Evolutionary conservation across 1,139 yeast species (phyloP), one percentile per base, ranked within the genome.

Genomic region (Sugiyamaella grinbergsii): DNA sequence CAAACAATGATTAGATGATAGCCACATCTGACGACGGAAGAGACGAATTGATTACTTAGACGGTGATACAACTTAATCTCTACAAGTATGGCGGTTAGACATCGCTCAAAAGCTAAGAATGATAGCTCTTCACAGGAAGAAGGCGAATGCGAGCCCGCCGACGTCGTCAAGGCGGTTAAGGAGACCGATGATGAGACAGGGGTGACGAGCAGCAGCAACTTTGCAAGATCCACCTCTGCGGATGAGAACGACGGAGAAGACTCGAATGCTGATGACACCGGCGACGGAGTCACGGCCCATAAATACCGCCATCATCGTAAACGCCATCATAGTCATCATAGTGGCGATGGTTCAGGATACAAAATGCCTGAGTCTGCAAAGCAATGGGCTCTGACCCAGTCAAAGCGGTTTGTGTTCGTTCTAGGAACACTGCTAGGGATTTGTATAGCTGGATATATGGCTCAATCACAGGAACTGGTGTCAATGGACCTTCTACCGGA

Each of bases 361-460:
- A 22, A 24, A 28, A 10, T 8, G 5, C 33, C 15, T 11, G 31
- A 31, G 24, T 32, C 39, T 2, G 24, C 46, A 6, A 32, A 23
- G 22, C 46, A 51, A 24, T 56, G 57, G 58, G 37, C 51, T 5
- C 45, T 63, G 45, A 47, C 56, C 4, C 51, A 56, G 23, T 56
- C 62, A 23, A 60, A 58, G 34, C 56, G 69, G 24, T 55, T 76
- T 40, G 65, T 75, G 10, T 78, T 78, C 50, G 37, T 77, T 0
- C 57, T 79, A n/a, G 83, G 96, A 40, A 82, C 94, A 0, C 44
- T 87, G 1, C 60, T 88, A 15, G 97, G 97, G 6, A 71, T 87
- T 2, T 53, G 78, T 1, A 64, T 80, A 4, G 90, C 96, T 0
- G 75, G 81, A 31, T 79, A 85, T 59, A 76, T 85, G 54, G 84